Evolutionary conservation across 1,284 basidiomycete species (phyloP).

Genomic region (Paramarasmius palmivorus): DNA sequence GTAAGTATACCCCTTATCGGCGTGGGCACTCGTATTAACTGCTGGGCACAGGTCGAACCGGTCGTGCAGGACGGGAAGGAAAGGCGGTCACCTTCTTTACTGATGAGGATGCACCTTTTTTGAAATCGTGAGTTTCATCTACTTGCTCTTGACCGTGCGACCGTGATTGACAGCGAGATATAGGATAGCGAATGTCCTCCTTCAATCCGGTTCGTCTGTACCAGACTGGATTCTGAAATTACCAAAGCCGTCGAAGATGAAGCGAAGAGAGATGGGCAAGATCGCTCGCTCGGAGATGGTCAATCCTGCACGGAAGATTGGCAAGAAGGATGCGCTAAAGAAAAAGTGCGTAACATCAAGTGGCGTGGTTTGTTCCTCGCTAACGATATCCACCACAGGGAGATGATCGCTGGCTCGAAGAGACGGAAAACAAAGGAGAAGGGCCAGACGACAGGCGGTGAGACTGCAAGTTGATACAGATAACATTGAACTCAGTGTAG

Average conservation of each 20-base stretch:
- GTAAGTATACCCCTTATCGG: constrained; percentile 35
- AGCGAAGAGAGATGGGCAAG: constrained; percentile 83
- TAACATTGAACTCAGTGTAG: too few species aligned
- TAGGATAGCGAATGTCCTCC: constrained; percentile 93
- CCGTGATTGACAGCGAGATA: constrained; percentile 7
- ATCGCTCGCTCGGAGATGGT: constrained; percentile 78
- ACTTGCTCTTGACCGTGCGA: constrained; percentile 15
- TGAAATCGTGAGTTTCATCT: constrained; percentile 72
- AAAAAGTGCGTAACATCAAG: constrained; percentile 50
- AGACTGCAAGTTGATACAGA: constrained; percentile 10
- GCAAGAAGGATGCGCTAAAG: constrained; percentile 71
- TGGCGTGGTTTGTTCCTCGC: background rate
- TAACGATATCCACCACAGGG: constrained; percentile 39
- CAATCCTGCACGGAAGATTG: constrained; percentile 73
- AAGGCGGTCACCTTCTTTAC: constrained; percentile 96
- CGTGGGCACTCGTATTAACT: background rate
- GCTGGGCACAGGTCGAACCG: constrained; percentile 73
- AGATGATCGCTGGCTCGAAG: constrained; percentile 75
- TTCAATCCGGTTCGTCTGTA: constrained; percentile 86
- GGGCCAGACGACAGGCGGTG: constrained; percentile 8
- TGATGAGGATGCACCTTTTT: constrained; percentile 87
- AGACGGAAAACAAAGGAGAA: constrained; percentile 46
- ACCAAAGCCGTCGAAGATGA: constrained; percentile 87
- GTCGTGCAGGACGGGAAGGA: constrained; percentile 89
- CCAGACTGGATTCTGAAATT: constrained; percentile 90